Base-by-base conservation (phyloP, 83 land plant species). In the Isoetes engelmannii region DNA sequence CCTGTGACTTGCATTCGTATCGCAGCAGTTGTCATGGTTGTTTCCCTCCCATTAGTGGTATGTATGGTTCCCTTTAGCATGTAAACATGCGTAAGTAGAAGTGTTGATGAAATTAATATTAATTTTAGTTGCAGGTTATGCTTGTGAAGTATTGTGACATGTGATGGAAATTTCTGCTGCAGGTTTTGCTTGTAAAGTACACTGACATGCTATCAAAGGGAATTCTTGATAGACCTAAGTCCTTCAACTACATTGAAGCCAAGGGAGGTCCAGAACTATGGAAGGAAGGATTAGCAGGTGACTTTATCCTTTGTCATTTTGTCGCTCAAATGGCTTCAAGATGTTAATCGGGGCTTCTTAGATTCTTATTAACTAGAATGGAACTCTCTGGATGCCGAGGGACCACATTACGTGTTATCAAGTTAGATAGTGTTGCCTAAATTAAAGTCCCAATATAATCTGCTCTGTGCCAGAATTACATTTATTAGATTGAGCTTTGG, bases 31-130 rank as follows among this genome's bases (percentile, higher is more conserved):
- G 68, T 84, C 60, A 89, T 89, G 86, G 60, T 82, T 9, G 81
- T 88, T 62, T 45, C 86, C 7, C 79, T 92, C 69, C 99, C 97
- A 50, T 72, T 96, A 69, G 74, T 85, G 91, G 99, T 96, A 85
- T 62, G 61, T 50, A 61, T 2, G 37, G 21, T 19, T 44, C 8
- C 53, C 17, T 49, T 8, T 19, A 10, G 46, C 19, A 45, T 44
- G 64, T 42, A 65, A 44, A 10, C 13, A 50, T 42, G 6, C 48
- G 13, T 64, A 64, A 45, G 47, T 45, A 62, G 44, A 8, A 15
- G 45, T 8, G 42, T 20, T 49, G 19, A 8, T 7, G 17, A 59
- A 8, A 59, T 59, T 15, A 15, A 13, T 13, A 60, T 0, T 3
- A 60, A n/a, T 15, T 8, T 3, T 15, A 13, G 17, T 10, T 19